A percentile compares a stretch with the other conserved stretches of the same genome.
These are phyloP conservation scores for Sclerotinia nivalis DNA, from an alignment of 2,329 filamentous ascomycete species.

Conservation along the genomic window DNA sequence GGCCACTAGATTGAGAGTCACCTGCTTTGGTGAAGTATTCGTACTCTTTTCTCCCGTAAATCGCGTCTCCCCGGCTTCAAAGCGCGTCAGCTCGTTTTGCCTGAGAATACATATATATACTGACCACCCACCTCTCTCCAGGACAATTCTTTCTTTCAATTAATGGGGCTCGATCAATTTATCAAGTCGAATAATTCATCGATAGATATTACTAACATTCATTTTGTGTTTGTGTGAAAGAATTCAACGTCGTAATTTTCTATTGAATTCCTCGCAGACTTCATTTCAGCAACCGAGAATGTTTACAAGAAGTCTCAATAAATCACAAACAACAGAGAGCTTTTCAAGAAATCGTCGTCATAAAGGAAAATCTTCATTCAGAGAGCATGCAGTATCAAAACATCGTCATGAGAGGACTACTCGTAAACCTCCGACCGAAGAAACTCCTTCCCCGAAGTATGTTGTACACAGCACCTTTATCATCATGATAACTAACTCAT, in stretches of 20 bases:
- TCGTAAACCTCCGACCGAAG: slow-evolving; percentile 37
- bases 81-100: slow-evolving; percentile 21
- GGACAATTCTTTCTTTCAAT: slow-evolving; percentile 2
- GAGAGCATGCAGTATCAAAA: slow-evolving; percentile 43
- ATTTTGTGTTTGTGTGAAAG: slow-evolving; percentile 8
- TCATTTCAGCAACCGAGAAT: slow-evolving; percentile 30
- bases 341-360: slow-evolving; percentile 38
- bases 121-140: slow-evolving; percentile 10
- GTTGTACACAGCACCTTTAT: slow-evolving; percentile 20
- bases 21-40: slow-evolving; percentile 18
- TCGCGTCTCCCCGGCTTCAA: slow-evolving; percentile 10
- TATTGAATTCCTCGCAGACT: not conserved
- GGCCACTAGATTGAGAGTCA: slow-evolving; percentile 9
- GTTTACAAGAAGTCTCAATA: slow-evolving; percentile 37
- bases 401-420: slow-evolving; percentile 36
- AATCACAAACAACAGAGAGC: slow-evolving; percentile 39
- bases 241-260: slow-evolving; percentile 11
- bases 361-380: slow-evolving; percentile 39
- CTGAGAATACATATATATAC: slow-evolving; percentile 10
- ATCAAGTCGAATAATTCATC: not conserved
- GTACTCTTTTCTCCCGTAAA: slow-evolving; percentile 9
- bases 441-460: slow-evolving; percentile 35
- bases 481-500: slow-evolving; percentile 27
- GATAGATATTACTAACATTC: not conserved
- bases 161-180: slow-evolving; percentile 9